A percentile compares a stretch with the other conserved stretches of the same genome.
Conservation (phyloP, 2,329 filamentous ascomycete species). For the Colletotrichum sp. region DNA sequence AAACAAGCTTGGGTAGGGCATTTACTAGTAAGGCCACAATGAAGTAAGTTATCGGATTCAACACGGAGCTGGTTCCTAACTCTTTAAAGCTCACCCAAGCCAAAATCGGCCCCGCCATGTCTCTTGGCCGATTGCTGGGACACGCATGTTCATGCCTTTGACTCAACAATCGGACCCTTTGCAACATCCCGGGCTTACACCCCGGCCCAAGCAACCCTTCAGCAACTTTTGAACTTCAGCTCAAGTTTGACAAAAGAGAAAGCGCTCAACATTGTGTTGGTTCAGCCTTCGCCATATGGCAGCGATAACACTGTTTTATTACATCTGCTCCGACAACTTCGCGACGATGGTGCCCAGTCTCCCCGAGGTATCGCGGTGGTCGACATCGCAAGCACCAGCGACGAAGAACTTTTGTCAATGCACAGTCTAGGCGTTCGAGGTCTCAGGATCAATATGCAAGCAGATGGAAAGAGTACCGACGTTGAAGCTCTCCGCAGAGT, state of each 20-base stretch:
- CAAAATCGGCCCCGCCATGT: background rate
- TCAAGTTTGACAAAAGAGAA: background rate
- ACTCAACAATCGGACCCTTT: constrained; percentile 3
- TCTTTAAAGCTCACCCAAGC: background rate
- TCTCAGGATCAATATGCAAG: background rate
- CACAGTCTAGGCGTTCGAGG: background rate
- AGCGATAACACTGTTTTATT: background rate
- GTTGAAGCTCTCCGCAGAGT: background rate
- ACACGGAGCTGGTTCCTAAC: background rate
- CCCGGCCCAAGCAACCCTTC: background rate
- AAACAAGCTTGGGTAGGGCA: background rate
- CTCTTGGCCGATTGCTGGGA: background rate
- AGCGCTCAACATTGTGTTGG: background rate
- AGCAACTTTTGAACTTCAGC: background rate
- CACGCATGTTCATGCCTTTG: constrained; percentile 20
- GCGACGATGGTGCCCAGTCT: background rate
- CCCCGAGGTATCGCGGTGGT: background rate
- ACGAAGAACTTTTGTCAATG: background rate
- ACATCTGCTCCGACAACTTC: background rate
- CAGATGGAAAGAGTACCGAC: background rate
- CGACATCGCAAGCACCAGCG: background rate
- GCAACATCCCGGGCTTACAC: constrained; percentile 2
- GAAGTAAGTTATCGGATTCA: background rate
- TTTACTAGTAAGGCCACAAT: background rate
- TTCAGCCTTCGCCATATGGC: background rate